Conservation (phyloP, 257 asterid genomes). For the Perilla frutescens region DNA sequence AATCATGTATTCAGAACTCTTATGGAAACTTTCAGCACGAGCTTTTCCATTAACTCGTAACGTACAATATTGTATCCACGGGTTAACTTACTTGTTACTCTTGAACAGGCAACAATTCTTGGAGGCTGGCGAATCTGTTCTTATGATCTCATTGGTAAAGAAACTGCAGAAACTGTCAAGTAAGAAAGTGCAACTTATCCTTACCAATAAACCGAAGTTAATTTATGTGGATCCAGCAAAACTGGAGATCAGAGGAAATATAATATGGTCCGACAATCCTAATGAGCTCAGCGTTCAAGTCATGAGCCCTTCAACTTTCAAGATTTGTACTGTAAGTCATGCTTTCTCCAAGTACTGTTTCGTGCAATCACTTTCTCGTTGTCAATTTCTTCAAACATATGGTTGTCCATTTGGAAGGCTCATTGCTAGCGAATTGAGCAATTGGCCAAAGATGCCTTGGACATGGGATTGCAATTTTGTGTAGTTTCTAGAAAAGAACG, state of each 20-base stretch:
- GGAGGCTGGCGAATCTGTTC: conserved; percentile 97
- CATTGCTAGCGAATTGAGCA: background rate
- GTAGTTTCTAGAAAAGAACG: background rate
- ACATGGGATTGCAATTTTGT: background rate
- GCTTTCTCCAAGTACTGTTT: conserved; percentile 10
- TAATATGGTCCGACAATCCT: conserved; percentile 93
- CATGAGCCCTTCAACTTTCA: conserved; percentile 78
- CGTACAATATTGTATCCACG: background rate
- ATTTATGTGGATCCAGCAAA: conserved; percentile 90
- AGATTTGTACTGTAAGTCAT: conserved; percentile 86
- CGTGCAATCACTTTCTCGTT: background rate
- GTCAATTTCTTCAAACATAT: background rate
- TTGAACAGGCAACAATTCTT: conserved; percentile 86
- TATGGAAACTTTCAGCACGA: background rate
- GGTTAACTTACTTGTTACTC: background rate
- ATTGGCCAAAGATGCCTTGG: background rate
- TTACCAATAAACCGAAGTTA: conserved; percentile 90
- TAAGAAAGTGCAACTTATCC: conserved; percentile 98
- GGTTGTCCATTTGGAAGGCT: background rate
- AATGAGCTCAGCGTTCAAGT: conserved; percentile 90
- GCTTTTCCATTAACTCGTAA: background rate
- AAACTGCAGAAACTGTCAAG: conserved; percentile 83
- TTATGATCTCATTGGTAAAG: conserved; percentile 96
- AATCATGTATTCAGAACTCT: background rate
- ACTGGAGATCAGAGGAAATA: conserved; percentile 74